A percentile compares a stretch with the other conserved stretches of the same genome.
These are phyloP conservation scores for Pythium aquatile DNA, from an alignment of 352 stramenopile genomes.

Conservation along the genomic window DNA sequence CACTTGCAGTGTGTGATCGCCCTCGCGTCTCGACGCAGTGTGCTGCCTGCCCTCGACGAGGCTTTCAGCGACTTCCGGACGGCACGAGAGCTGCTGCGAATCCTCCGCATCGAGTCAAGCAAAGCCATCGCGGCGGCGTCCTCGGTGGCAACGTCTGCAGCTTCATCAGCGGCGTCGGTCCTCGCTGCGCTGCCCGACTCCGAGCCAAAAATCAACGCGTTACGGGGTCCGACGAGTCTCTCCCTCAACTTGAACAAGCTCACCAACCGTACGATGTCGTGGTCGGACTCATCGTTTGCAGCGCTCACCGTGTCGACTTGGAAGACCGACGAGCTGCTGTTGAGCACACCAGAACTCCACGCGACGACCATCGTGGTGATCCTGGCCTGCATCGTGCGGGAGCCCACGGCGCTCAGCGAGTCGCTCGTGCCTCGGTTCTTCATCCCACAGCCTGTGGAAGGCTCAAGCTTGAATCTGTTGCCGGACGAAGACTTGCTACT, in stretches of 20 bases:
- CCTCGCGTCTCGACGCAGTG: slow-evolving; percentile 13
- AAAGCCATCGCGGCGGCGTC: background rate
- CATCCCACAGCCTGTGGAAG: slow-evolving; percentile 21
- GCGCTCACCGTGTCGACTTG: background rate
- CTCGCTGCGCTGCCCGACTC: background rate
- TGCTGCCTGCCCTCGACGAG: slow-evolving; percentile 14
- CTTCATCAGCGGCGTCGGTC: background rate
- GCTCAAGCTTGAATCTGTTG: slow-evolving; percentile 17
- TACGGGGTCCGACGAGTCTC: background rate
- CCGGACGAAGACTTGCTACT: slow-evolving; percentile 40
- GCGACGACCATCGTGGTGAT: slow-evolving; percentile 19
- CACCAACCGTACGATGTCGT: background rate
- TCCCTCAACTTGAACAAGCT: slow-evolving; percentile 18
- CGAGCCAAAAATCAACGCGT: background rate
- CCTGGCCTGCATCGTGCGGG: slow-evolving; percentile 36
- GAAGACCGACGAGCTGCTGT: slow-evolving; percentile 22
- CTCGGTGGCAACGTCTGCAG: background rate
- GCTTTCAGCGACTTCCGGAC: slow-evolving; percentile 17
- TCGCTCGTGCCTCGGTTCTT: slow-evolving; percentile 23
- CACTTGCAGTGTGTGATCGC: slow-evolving; percentile 24
- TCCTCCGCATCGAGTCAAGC: background rate
- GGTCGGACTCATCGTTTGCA: background rate
- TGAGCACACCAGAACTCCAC: slow-evolving; percentile 18
- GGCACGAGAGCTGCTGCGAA: slow-evolving; percentile 7
- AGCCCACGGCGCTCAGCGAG: slow-evolving; percentile 13